A percentile compares a stretch with the other conserved stretches of the same genome.
These are phyloP conservation scores for Malus hybrid DNA, from an alignment of 331 rosid species.

Conservation along the genomic window DNA sequence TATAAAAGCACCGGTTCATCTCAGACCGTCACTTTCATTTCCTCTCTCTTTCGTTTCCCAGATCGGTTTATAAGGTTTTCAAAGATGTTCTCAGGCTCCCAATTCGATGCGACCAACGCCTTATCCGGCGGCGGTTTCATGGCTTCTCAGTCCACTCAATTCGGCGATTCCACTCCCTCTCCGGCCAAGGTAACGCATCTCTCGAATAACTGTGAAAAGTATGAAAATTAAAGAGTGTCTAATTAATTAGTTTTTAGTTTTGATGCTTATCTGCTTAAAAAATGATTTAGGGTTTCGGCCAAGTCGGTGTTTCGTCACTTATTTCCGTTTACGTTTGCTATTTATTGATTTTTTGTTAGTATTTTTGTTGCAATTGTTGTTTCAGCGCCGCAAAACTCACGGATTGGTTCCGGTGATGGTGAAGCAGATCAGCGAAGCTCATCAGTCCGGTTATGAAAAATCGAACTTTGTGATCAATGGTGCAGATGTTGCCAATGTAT, in stretches of 20 bases:
- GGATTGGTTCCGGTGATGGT: conserved; percentile 84
- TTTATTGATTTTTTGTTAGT: neutral
- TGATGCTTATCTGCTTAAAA: neutral
- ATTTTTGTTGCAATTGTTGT: neutral
- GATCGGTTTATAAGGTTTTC: conserved; percentile 23
- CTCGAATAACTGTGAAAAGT: neutral
- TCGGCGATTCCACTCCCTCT: conserved; percentile 46
- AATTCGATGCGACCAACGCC: conserved; percentile 47
- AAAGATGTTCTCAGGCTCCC: conserved; percentile 66
- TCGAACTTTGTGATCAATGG: conserved; percentile 63
- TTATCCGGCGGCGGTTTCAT: conserved; percentile 64
- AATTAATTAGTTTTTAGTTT: neutral
- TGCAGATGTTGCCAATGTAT: conserved; percentile 69
- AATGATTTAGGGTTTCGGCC: neutral
- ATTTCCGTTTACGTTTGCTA: neutral
- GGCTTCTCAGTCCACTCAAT: conserved; percentile 47
- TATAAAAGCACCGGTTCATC: neutral
- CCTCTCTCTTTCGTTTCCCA: neutral
- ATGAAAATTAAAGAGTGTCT: neutral
- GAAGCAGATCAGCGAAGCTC: conserved; percentile 85
- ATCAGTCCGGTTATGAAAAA: conserved; percentile 81
- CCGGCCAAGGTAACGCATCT: conserved; percentile 37
- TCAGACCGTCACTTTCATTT: neutral
- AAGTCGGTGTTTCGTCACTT: too few species aligned
- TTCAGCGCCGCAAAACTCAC: conserved; percentile 56